Percentiles rank a stretch among this genome's conserved stretches.
Evolutionary conservation across 2,329 filamentous ascomycete genomes (phyloP).

Genomic region (Trichophyton schoenleinii): DNA sequence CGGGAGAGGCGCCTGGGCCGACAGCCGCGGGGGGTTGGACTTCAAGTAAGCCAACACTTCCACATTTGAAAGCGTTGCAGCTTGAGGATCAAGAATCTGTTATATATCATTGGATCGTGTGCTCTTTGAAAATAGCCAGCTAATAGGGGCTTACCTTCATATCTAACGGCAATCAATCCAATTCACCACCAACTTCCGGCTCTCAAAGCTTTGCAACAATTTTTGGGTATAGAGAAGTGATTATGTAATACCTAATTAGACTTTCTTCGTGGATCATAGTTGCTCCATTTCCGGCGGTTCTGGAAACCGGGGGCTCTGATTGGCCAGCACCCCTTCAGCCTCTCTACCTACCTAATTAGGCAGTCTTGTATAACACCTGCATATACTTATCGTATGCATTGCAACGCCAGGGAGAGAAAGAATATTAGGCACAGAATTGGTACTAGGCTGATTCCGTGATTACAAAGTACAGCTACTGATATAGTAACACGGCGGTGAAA

Average conservation of each 20-base stretch:
- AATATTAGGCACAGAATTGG: too few relatives aligned
- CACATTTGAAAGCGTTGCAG: slow-evolving; percentile 32
- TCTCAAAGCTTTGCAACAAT: background rate
- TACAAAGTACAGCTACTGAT: too few relatives aligned
- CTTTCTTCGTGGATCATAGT: background rate
- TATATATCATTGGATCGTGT: background rate
- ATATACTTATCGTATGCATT: too few relatives aligned
- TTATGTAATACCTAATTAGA: background rate
- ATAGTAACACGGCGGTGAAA: too few relatives aligned
- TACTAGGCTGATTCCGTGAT: background rate
- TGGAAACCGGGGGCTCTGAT: background rate
- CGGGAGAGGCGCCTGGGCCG: slow-evolving; percentile 26
- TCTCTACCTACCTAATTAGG: background rate
- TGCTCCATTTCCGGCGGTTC: background rate
- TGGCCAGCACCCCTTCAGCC: background rate
- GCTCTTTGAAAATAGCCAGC: background rate
- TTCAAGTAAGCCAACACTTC: slow-evolving; percentile 34
- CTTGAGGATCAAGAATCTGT: slow-evolving; percentile 35
- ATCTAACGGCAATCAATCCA: background rate
- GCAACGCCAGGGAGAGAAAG: too few relatives aligned
- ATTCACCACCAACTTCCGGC: background rate
- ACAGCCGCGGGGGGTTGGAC: slow-evolving; percentile 30
- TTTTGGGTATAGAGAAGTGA: background rate
- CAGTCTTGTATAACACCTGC: background rate
- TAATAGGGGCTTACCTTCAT: background rate